Conservation (phyloP, 306 rosid species). For the Boehmeria nivea region DNA sequence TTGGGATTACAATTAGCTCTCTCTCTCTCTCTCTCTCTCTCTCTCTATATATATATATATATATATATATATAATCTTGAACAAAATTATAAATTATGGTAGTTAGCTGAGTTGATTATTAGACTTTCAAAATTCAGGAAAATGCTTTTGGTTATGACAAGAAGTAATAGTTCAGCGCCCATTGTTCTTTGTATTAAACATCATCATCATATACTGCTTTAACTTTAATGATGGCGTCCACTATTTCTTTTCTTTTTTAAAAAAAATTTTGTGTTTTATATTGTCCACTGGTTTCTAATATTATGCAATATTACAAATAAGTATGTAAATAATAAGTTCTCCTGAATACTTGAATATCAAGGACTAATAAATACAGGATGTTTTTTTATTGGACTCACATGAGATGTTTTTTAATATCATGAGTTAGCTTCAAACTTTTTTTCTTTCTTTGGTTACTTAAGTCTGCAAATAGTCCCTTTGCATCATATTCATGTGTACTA, state of each 20-base stretch:
- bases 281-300: slow-evolving; percentile 21
- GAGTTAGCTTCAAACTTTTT: background rate
- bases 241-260: slow-evolving; percentile 11
- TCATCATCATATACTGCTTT: slow-evolving; percentile 47
- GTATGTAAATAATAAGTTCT: slow-evolving; percentile 4
- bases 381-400: background rate
- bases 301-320: background rate
- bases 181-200: slow-evolving; percentile 15
- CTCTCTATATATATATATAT: too few species aligned
- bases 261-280: background rate
- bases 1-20: too few species aligned
- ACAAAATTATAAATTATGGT: too few species aligned
- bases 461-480: too few species aligned
- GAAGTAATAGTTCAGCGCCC: slow-evolving; percentile 31
- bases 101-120: too few species aligned
- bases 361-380: background rate
- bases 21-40: too few species aligned
- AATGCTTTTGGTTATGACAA: slow-evolving; percentile 14
- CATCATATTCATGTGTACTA: too few species aligned
- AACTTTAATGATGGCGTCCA: slow-evolving; percentile 58
- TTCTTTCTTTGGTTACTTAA: background rate
- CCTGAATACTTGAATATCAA: slow-evolving; percentile 25
- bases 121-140: background rate
- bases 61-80: too few species aligned
- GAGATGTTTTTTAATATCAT: too few species aligned